These are phyloP conservation scores for Aspergillus campestris DNA, from an alignment of 495 filamentous ascomycete species.

Conservation along the genomic window DNA sequence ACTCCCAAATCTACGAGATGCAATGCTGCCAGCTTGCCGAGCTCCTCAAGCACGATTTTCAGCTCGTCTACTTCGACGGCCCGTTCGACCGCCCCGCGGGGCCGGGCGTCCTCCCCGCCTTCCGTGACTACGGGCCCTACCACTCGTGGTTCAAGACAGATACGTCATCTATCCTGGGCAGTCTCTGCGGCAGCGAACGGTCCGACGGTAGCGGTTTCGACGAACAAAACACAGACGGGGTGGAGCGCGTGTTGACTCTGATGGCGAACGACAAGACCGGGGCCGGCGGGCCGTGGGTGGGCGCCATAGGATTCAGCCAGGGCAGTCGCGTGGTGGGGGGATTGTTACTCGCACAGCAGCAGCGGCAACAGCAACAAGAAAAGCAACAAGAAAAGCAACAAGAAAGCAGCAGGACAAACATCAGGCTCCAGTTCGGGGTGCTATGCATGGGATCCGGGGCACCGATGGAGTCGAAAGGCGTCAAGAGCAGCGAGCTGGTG, in stretches of 20 bases:
- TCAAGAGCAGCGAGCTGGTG: slow-evolving; percentile 1
- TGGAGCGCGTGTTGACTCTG: slow-evolving; percentile 17
- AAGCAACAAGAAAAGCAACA: no score
- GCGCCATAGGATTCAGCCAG: slow-evolving; percentile 44
- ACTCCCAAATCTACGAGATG: slow-evolving; percentile 16
- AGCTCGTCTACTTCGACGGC: slow-evolving; percentile 23
- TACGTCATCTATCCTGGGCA: slow-evolving; percentile 21
- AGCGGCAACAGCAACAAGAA: slow-evolving; percentile 19
- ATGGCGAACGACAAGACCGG: slow-evolving; percentile 33
- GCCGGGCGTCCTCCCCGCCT: slow-evolving; percentile 29
- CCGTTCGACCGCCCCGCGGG: slow-evolving; percentile 21
- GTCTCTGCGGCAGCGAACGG: slow-evolving; percentile 29
- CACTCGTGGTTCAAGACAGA: slow-evolving; percentile 40
- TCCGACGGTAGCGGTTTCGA: slow-evolving; percentile 14
- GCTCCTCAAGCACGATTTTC: slow-evolving; percentile 14
- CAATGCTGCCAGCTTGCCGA: slow-evolving; percentile 19
- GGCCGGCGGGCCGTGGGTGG: slow-evolving; percentile 48
- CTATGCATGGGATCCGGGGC: slow-evolving; percentile 19
- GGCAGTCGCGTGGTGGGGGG: slow-evolving; percentile 52
- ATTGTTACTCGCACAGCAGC: slow-evolving; percentile 40
- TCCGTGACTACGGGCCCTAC: slow-evolving; percentile 43
- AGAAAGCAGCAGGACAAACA: background rate
- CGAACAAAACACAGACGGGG: slow-evolving; percentile 5
- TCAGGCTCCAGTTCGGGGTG: slow-evolving; percentile 25
- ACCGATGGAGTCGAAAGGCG: slow-evolving; percentile 14